Evolutionary conservation across 2,329 filamentous ascomycete genomes (phyloP).

Genomic region (Proliferodiscus dingleyae): DNA sequence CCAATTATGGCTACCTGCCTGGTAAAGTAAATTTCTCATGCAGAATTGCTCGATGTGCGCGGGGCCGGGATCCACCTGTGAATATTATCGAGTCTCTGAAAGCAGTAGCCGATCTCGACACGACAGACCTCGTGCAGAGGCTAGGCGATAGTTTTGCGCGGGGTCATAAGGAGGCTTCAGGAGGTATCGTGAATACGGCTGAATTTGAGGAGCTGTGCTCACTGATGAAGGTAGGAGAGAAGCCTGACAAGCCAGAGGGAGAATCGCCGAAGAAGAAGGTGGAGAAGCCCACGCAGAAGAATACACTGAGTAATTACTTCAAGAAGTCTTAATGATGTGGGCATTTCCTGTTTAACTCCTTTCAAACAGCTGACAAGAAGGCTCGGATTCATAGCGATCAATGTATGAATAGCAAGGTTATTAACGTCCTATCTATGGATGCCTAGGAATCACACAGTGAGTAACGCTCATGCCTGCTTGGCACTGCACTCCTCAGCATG

Average conservation of each 20-base stretch:
- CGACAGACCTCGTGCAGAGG: slow-evolving; percentile 38
- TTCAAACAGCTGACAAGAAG: too few species aligned
- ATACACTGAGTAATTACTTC: slow-evolving; percentile 53
- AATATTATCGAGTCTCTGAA: slow-evolving; percentile 58
- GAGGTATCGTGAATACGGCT: slow-evolving; percentile 54
- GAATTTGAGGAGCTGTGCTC: slow-evolving; percentile 63
- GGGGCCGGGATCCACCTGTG: slow-evolving; percentile 48
- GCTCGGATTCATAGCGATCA: too few species aligned
- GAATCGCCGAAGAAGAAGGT: slow-evolving; percentile 34
- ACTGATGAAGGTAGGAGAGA: slow-evolving; percentile 54
- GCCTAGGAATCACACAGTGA: too few species aligned
- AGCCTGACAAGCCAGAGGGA: slow-evolving; percentile 33
- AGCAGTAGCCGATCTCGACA: slow-evolving; percentile 42
- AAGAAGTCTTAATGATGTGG: slow-evolving; percentile 31
- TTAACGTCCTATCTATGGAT: too few species aligned
- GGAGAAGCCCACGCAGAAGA: slow-evolving; percentile 40
- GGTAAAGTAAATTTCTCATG: slow-evolving; percentile 65
- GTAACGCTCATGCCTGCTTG: too few species aligned
- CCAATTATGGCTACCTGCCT: slow-evolving; percentile 60
- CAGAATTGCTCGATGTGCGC: slow-evolving; percentile 52
- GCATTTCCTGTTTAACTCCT: too few species aligned
- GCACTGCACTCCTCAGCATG: too few species aligned
- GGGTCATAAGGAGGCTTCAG: slow-evolving; percentile 64
- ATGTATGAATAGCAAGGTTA: too few species aligned
- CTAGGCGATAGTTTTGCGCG: slow-evolving; percentile 60